These are phyloP conservation scores for Pisolithus tinctorius DNA, from an alignment of 768 basidiomycete species.

Conservation along the genomic window DNA sequence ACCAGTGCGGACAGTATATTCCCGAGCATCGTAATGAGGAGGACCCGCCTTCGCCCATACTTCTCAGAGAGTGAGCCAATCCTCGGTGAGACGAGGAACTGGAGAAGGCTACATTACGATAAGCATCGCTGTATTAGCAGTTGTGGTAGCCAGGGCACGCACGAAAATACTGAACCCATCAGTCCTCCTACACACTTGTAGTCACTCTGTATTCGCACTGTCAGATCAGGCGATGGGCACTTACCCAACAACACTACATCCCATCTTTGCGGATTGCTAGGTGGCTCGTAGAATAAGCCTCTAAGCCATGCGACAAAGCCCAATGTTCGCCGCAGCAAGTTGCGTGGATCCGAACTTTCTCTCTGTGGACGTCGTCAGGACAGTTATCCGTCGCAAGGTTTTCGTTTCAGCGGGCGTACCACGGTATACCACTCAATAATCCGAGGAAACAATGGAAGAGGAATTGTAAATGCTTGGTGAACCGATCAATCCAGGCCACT, in stretches of 20 bases:
- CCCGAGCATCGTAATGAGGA: constrained; percentile 85
- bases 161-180: constrained; percentile 94
- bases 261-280: constrained; percentile 70
- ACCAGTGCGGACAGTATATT: constrained; percentile 87
- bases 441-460: constrained; percentile 96
- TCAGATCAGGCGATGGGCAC: constrained; percentile 8
- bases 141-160: constrained; percentile 29
- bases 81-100: constrained; percentile 76
- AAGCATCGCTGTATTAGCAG: constrained; percentile 22
- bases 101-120: constrained; percentile 55
- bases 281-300: constrained; percentile 54
- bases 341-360: constrained; percentile 62
- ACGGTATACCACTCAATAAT: constrained; percentile 88
- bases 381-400: neutral
- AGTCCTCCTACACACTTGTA: constrained; percentile 53
- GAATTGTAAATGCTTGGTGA: constrained; percentile 81
- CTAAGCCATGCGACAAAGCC: constrained; percentile 59
- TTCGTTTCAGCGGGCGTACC: constrained; percentile 33
- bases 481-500: constrained; percentile 10
- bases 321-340: constrained; percentile 71
- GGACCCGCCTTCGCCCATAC: constrained; percentile 79
- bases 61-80: constrained; percentile 84
- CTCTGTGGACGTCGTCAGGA: constrained; percentile 34
- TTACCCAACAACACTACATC: constrained; percentile 88
- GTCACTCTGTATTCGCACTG: neutral